Conservation (phyloP, 495 filamentous ascomycete species). For the Hypoxylon perforatum region DNA sequence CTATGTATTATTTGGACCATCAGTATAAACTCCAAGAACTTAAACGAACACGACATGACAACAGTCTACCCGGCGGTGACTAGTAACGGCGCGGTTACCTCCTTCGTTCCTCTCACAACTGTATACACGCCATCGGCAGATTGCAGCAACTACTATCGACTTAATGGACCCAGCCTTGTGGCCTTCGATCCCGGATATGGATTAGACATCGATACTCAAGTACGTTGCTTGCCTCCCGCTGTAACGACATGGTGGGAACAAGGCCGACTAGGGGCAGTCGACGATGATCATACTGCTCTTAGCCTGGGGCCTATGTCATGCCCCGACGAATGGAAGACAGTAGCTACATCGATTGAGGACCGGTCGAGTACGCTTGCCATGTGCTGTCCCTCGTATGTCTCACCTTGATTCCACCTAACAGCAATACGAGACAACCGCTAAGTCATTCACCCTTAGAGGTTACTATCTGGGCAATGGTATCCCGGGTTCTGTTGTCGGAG, state of each 20-base stretch:
- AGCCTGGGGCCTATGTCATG: conserved; percentile 30
- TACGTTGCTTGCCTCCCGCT: conserved; percentile 28
- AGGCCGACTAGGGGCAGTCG: conserved; percentile 20
- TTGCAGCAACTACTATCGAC: conserved; percentile 28
- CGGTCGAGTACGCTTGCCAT: conserved; percentile 30
- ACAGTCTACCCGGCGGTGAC: conserved; percentile 26
- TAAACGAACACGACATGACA: conserved; percentile 13
- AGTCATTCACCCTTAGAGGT: conserved; percentile 15
- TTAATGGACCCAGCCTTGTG: conserved; percentile 34
- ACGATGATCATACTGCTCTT: conserved; percentile 28
- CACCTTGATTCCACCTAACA: background rate
- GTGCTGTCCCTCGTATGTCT: conserved; percentile 39
- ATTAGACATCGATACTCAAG: conserved; percentile 28
- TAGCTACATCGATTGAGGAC: conserved; percentile 17
- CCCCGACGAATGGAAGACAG: conserved; percentile 25
- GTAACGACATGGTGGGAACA: conserved; percentile 40
- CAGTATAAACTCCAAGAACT: background rate
- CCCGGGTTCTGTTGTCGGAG: conserved; percentile 26
- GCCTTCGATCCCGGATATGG: conserved; percentile 37
- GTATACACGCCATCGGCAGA: conserved; percentile 20
- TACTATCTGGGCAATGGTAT: conserved; percentile 27
- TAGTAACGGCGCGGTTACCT: conserved; percentile 23
- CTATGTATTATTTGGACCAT: background rate
- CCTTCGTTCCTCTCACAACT: conserved; percentile 34
- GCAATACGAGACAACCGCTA: background rate